These are phyloP conservation scores for Aquanectria penicillioides DNA, from an alignment of 2,329 filamentous ascomycete genomes.

Conservation along the genomic window DNA sequence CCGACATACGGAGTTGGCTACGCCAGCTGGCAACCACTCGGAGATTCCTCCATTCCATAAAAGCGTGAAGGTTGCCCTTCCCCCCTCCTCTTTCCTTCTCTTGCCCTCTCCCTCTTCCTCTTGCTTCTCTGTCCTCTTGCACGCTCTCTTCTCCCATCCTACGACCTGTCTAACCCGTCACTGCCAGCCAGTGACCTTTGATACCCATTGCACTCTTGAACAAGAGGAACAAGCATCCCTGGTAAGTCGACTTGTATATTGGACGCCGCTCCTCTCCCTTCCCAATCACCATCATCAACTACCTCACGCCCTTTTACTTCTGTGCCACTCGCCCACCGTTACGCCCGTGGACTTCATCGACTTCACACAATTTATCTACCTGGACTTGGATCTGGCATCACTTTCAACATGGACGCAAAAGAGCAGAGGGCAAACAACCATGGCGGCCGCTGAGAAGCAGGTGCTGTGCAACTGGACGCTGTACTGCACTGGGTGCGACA, in stretches of 20 bases:
- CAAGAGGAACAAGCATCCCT: constrained; percentile 30
- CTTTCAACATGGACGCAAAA: background rate
- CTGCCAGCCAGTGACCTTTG: constrained; percentile 42
- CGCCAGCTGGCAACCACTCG: constrained; percentile 28
- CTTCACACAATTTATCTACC: background rate
- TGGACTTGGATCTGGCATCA: background rate
- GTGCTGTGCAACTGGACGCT: constrained; percentile 1
- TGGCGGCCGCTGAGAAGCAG: constrained; percentile 4
- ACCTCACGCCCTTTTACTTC: background rate
- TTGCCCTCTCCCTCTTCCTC: constrained; percentile 27
- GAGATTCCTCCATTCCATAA: constrained; percentile 37
- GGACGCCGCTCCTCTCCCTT: background rate
- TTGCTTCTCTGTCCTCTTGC: constrained; percentile 38
- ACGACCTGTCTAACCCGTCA: constrained; percentile 30
- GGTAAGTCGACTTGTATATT: constrained; percentile 39
- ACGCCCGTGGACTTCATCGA: constrained; percentile 3
- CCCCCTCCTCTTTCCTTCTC: constrained; percentile 27
- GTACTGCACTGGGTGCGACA: background rate
- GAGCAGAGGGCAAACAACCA: background rate
- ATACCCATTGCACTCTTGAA: constrained; percentile 37
- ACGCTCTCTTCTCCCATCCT: constrained; percentile 35
- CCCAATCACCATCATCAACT: background rate
- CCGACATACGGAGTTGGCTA: constrained; percentile 29
- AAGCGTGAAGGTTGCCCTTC: constrained; percentile 37
- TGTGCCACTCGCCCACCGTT: background rate